Base-by-base conservation (phyloP, 2,329 filamentous ascomycete species). In the Colletotrichum salicis region DNA sequence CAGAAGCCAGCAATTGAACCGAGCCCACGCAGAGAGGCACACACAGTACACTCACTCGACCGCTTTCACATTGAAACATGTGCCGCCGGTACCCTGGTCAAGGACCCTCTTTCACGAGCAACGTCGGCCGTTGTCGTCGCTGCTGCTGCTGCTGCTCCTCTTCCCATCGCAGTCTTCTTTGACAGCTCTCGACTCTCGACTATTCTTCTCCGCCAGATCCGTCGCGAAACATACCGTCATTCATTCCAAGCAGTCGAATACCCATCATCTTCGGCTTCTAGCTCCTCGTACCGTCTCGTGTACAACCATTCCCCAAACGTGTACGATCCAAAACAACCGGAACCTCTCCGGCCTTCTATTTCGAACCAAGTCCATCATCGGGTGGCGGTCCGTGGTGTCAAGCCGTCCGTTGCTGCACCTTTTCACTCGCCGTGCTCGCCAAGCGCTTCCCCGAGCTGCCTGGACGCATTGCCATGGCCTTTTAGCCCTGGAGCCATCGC, bases 1-100 rank as follows among this genome's bases (percentile, higher is more conserved):
- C 55, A 55, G 65, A 55, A 45, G 67, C 70, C 70, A 72, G 65
- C 59, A 64, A 70, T 61, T 72, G 70, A 72, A 70, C 70, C 70
- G 70, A 72, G 70, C 59, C 59, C 60, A 62, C 68, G 15, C 68
- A 22, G 31, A 45, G 37, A 41, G 15, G 19, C 37, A 41, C 37
- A 41, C 35, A 15, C 13, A 19, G 37, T 41, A 19, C 37, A 70
- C 48, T 56, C 48, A 51, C 41, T 48, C 41, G 41, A 35, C 51
- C 62, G 52, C 60, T 63, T 57, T 64, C 29, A 60, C 54, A 51
- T 64, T 70, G 70, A 70, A 72, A 72, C 70, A 72, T 72, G 70
- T 72, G 70, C 70, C 65, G 59, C 55, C 48, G 37, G 27, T 64
- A 72, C 66, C 66, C 48, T 60, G 66, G 65, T 22, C 37, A 29